Percentiles rank a stretch among this genome's conserved stretches.
Evolutionary conservation across 768 basidiomycete species (phyloP).

Genomic region (Leucosporidium scottii): DNA sequence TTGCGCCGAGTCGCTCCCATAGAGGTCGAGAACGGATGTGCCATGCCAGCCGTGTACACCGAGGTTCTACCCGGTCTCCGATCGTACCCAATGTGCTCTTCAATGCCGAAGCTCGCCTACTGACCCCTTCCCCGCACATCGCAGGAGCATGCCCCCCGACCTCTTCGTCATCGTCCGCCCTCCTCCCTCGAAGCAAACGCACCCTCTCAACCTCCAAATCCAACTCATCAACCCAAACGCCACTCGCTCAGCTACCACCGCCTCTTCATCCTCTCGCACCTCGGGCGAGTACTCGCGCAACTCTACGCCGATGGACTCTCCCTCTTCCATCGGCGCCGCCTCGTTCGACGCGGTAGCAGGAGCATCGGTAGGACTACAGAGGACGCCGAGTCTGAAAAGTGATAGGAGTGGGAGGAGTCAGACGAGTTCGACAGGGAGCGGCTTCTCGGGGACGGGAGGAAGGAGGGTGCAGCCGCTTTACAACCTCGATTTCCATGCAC

Average conservation of each 20-base stretch:
- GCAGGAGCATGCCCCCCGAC: constrained; percentile 6
- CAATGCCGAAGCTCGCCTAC: no score
- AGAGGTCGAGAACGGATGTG: no score
- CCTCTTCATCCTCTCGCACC: constrained; percentile 41
- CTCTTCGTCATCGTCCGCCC: constrained; percentile 67
- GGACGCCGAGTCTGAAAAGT: constrained; percentile 6
- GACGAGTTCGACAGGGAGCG: neutral
- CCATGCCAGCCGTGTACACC: no score
- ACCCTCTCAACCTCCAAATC: constrained; percentile 82
- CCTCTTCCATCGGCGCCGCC: no score
- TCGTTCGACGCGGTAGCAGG: constrained; percentile 20
- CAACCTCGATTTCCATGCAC: constrained; percentile 79
- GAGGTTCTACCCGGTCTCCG: no score
- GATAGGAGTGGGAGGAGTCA: neutral
- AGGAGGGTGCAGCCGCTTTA: constrained; percentile 51
- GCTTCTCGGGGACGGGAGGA: constrained; percentile 29
- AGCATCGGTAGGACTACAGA: constrained; percentile 13
- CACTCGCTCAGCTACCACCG: constrained; percentile 25
- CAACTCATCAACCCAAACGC: constrained; percentile 69
- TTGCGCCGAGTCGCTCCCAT: no score
- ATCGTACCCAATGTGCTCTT: no score
- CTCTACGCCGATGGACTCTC: constrained; percentile 21
- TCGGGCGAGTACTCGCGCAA: constrained; percentile 47
- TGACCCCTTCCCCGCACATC: neutral
- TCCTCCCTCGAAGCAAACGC: constrained; percentile 73